These are phyloP conservation scores for Polyporus arcularius DNA, from an alignment of 768 basidiomycete genomes.

Conservation along the genomic window DNA sequence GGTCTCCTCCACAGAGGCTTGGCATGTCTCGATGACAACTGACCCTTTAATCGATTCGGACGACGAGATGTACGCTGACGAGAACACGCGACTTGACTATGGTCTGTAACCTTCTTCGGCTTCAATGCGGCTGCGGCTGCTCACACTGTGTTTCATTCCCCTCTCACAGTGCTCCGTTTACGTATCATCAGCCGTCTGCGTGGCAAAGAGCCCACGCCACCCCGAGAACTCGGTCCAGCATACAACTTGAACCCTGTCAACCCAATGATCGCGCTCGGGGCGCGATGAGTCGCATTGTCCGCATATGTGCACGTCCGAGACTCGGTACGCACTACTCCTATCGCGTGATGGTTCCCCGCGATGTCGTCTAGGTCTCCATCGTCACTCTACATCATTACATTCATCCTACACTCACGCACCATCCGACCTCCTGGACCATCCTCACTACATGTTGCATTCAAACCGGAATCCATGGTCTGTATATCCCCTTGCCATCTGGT, in stretches of 20 bases:
- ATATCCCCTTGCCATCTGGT: not conserved
- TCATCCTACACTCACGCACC: not conserved
- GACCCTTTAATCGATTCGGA: conserved; percentile 81
- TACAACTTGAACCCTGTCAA: conserved; percentile 13
- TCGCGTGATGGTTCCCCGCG: not conserved
- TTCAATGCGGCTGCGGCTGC: not conserved
- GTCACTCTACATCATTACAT: not conserved
- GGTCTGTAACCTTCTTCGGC: conserved; percentile 41
- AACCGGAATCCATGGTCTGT: not conserved
- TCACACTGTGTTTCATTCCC: not conserved
- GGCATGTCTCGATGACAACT: conserved; percentile 63
- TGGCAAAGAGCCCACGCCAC: conserved; percentile 59
- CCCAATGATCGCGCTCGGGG: conserved; percentile 12
- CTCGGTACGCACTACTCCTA: not conserved
- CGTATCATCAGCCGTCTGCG: conserved; percentile 60
- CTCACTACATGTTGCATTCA: not conserved
- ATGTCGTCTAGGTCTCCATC: not conserved
- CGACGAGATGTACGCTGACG: conserved; percentile 69
- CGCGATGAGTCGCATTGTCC: conserved; percentile 3
- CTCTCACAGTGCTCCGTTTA: conserved; percentile 54
- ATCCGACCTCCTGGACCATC: not conserved
- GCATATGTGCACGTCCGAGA: not conserved
- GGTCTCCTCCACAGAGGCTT: conserved; percentile 54
- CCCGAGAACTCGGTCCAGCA: conserved; percentile 32
- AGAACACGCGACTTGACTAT: conserved; percentile 66